phyloP scores from a whole-genome alignment of 176 grass and related monocot genomes.

The Zea mays region DNA sequence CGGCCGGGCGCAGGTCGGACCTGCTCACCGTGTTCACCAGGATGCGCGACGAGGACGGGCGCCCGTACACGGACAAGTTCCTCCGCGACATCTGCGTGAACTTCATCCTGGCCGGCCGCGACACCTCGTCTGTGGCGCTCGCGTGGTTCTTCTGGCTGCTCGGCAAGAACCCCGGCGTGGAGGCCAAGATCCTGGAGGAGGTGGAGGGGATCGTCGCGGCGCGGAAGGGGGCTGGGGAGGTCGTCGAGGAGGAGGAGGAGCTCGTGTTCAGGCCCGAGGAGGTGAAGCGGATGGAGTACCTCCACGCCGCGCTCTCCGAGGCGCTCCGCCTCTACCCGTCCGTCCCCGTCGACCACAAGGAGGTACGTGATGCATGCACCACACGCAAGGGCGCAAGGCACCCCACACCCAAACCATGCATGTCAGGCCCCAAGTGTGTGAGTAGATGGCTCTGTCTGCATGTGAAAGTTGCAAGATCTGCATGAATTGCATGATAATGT shows the following conservation, averaged over 20 bases:
- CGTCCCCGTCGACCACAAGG: constrained; percentile 96
- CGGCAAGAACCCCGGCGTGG: constrained; percentile 50
- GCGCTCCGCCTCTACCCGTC: constrained; percentile 87
- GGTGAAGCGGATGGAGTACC: constrained; percentile 95
- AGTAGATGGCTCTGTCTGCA: constrained; percentile 8
- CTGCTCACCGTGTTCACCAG: constrained; percentile 80
- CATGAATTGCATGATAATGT: not conserved
- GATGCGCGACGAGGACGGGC: constrained; percentile 49
- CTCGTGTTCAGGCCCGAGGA: constrained; percentile 80
- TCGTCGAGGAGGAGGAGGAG: constrained; percentile 51
- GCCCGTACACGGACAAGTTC: constrained; percentile 76
- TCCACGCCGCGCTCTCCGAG: constrained; percentile 92
- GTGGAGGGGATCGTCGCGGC: constrained; percentile 52
- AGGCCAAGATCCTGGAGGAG: constrained; percentile 68
- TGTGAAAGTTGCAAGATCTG: not conserved
- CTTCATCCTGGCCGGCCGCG: constrained; percentile 90
- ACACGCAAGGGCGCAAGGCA: too few species aligned
- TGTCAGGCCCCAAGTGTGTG: constrained; percentile 29
- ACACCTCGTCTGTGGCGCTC: constrained; percentile 95
- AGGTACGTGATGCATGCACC: constrained; percentile 50
- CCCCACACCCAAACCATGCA: too few species aligned
- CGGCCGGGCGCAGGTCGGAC: constrained; percentile 43
- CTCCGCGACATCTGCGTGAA: constrained; percentile 96
- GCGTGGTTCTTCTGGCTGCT: constrained; percentile 99
- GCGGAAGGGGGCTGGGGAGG: constrained; percentile 1